Evolutionary conservation across 1,284 basidiomycete genomes (phyloP), one percentile per base, ranked within the genome.

Genomic region (Ustilago tritici): DNA sequence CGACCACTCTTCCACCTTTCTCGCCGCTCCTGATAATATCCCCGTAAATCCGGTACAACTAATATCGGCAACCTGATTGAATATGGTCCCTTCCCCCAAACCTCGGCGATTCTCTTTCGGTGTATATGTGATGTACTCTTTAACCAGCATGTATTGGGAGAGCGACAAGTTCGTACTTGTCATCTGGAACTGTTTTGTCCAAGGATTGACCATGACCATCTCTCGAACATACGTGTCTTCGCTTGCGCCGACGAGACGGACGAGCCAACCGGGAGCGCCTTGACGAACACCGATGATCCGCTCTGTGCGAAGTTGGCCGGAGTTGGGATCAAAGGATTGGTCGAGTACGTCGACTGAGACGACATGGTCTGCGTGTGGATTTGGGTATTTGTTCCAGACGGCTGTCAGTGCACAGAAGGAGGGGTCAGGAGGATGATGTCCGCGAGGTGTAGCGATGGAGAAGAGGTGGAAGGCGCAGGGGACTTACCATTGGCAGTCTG

Each of bases 141-240:
- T 91, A 84, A 93, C 94, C 36, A 93, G 92, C 61, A 93, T 92
- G 82, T 94, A 94, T 87, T 96, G 92, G 15, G 93, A 94, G 52
- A 96, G 88, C 28, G 93, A 93, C 60, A 97, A 91, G 87, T 84
- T 84, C 0, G 82, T 84, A 47, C 67, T 72, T 2, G 75, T 71
- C 81, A 82, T 82, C 49, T 82, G 70, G 47, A 82, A 36, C 1
- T 31, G 14, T 19, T 66, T 34, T 10, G 50, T 59, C 31, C 66
- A 3, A 2, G 81, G 75, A 34, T 84, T 77, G 54, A 84, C 92
- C 85, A 97, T 94, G 70, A 91, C 91, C 38, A 98, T 92, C 88
- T 98, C 95, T 55, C 95, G 91, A 2, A 97, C 93, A 84, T 93
- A 97, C 9, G 95, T 94, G 78, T 95, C 93, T 87, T 95, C 93